Base-by-base conservation (phyloP, 2,329 filamentous ascomycete species). In the Myriangium duriaei region DNA sequence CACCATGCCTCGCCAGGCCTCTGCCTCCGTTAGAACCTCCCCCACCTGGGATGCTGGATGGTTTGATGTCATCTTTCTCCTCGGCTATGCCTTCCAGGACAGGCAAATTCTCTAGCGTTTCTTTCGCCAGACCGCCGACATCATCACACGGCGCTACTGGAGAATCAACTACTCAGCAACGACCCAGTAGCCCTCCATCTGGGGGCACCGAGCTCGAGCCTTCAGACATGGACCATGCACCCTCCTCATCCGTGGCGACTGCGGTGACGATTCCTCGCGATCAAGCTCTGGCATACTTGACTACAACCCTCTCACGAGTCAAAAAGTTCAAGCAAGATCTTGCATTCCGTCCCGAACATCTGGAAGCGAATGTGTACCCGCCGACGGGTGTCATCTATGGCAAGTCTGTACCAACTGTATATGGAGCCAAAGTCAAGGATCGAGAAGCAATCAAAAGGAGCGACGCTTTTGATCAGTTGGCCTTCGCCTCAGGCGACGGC, bases 401-500 rank as follows among this genome's bases (percentile, higher is more conserved):
- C 40, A 94, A 93, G 56, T 76, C 76, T 15, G 82, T 80, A 1
- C 87, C 87, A 0, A 95, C 87, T 0, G 82, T 93, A 1, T 85
- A 78, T 53, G 85, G 80, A 0, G 84, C 83, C 0, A 76, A 79
- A 31, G 84, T 96, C 0, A 63, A 71, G 11, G 74, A 75, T 2
- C 67, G 71, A 3, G 85, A 88, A 38, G 76, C 71, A 0, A 94
- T 95, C 47, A 72, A 76, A 34, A 74, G 76, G 43, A 65, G 74
- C 0, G 84, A 92, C 56, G 79, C 76, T 1, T 95, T 93, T 55
- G 85, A 93, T 47, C 79, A 92, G 49, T 67, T 96, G 2, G 73
- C 84, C 0, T 95, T 95, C 60, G 80, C 81, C 1, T 79, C 79
- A 14, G 86, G 87, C 2, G 87, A 96, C 54, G 88, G 87, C 0